Evolutionary conservation across 495 filamentous ascomycete species (phyloP).

Genomic region (Sabuloglossum arenarium): DNA sequence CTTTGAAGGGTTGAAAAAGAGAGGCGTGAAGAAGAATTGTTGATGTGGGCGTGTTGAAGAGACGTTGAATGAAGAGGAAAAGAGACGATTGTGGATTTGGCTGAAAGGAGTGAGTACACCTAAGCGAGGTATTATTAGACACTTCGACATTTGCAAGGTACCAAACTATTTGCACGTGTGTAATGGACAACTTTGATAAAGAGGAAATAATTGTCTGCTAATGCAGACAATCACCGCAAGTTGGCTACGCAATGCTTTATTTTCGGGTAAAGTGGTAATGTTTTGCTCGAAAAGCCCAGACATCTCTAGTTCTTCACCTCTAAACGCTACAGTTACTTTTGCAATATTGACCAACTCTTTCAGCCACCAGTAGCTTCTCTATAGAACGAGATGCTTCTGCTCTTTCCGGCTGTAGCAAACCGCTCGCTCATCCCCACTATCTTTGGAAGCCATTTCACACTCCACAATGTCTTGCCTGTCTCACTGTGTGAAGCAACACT

Average conservation of each 20-base stretch:
- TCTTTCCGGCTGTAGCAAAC: slow-evolving; percentile 73
- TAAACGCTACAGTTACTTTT: neutral
- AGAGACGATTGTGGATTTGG: slow-evolving; percentile 4
- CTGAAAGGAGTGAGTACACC: neutral
- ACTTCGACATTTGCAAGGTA: neutral
- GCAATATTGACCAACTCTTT: neutral
- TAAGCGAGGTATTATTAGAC: neutral
- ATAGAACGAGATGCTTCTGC: slow-evolving; percentile 66
- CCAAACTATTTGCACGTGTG: neutral
- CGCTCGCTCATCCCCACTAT: slow-evolving; percentile 45
- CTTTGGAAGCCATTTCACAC: slow-evolving; percentile 75
- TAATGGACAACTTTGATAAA: neutral
- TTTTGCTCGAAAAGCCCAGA: neutral
- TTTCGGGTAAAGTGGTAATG: neutral
- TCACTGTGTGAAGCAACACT: slow-evolving; percentile 92
- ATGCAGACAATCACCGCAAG: no score
- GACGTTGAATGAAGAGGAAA: slow-evolving; percentile 2
- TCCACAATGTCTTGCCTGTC: slow-evolving; percentile 71
- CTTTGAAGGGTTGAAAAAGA: neutral
- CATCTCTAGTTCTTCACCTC: neutral
- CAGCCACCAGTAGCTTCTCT: slow-evolving; percentile 68
- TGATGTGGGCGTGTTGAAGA: neutral
- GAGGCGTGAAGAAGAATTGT: slow-evolving; percentile 1
- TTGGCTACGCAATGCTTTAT: neutral
- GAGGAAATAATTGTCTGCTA: no score